Evolutionary conservation across 2,329 filamentous ascomycete species (phyloP).

Genomic region (Colletotrichum karsti): DNA sequence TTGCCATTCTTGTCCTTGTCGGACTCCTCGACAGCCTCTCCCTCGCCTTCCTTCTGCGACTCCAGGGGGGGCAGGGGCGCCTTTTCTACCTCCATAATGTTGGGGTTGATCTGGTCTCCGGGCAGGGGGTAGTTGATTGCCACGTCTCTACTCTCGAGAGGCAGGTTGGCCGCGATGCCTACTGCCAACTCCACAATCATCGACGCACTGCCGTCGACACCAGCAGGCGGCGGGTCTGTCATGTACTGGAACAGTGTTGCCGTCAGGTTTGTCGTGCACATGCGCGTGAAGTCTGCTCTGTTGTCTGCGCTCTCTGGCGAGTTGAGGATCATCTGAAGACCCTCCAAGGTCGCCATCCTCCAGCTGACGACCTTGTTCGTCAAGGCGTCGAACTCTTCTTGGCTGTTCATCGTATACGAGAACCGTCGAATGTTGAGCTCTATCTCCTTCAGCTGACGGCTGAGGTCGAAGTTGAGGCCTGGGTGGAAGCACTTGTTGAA

Average conservation of each 20-base stretch:
- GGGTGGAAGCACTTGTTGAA: conserved; percentile 96
- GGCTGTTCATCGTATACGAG: conserved; percentile 76
- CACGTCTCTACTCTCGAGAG: conserved; percentile 91
- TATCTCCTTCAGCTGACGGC: conserved; percentile 82
- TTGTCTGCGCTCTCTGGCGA: conserved; percentile 73
- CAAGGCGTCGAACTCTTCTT: conserved; percentile 89
- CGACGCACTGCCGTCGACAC: conserved; percentile 85
- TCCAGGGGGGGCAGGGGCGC: conserved; percentile 69
- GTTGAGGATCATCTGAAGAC: conserved; percentile 76
- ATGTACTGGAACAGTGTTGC: conserved; percentile 78
- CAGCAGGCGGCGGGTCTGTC: conserved; percentile 78
- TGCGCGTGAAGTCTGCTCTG: conserved; percentile 73
- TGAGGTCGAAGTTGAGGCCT: conserved; percentile 79
- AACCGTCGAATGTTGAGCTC: conserved; percentile 87
- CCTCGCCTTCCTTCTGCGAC: conserved; percentile 45
- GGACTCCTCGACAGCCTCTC: conserved; percentile 51
- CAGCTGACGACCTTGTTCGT: conserved; percentile 90
- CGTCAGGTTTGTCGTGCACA: conserved; percentile 74
- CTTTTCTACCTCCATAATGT: conserved; percentile 90
- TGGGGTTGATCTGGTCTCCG: conserved; percentile 72
- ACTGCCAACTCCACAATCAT: conserved; percentile 95
- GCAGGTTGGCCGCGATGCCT: conserved; percentile 84
- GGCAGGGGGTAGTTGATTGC: conserved; percentile 87
- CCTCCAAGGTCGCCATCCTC: conserved; percentile 93
- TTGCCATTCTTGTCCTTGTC: conserved; percentile 54